Conservation (phyloP, 257 asterid species). For the Sherardia arvensis region DNA sequence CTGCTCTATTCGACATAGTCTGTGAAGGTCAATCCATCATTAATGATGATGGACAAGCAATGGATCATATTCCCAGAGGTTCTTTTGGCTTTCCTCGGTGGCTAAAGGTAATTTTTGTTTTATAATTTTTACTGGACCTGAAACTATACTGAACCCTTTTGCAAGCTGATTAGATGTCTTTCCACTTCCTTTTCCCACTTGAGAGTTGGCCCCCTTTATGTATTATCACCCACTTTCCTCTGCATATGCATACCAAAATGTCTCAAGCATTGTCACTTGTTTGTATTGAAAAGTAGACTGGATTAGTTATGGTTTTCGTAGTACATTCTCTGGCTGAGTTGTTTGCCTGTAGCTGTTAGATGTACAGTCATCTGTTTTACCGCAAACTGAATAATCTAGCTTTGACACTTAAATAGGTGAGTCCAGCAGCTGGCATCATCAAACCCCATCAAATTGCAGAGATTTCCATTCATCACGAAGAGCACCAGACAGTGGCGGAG, state of each 20-base stretch:
- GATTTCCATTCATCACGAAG: constrained; percentile 64
- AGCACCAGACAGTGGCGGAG: constrained; percentile 75
- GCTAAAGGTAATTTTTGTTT: constrained; percentile 63
- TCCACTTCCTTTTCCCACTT: neutral
- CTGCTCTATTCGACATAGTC: constrained; percentile 49
- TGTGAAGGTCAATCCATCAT: constrained; percentile 76
- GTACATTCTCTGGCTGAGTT: constrained; percentile 2
- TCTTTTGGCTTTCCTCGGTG: constrained; percentile 90
- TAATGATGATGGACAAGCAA: constrained; percentile 59
- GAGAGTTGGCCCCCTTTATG: neutral
- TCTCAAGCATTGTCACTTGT: neutral
- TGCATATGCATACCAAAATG: neutral
- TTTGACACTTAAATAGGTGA: constrained; percentile 44
- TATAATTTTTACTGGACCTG: neutral
- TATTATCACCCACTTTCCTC: neutral
- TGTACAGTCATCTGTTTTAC: neutral
- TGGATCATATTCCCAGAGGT: constrained; percentile 66
- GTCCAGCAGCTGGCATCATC: constrained; percentile 71
- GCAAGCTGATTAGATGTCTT: neutral
- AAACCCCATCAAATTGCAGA: constrained; percentile 62
- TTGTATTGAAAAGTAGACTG: neutral
- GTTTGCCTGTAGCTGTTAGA: neutral
- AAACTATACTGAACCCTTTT: neutral
- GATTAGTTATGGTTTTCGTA: neutral
- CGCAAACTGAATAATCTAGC: constrained; percentile 10